Evolutionary conservation across 345 rosid genomes (phyloP).

Genomic region (Camelina laxa): DNA sequence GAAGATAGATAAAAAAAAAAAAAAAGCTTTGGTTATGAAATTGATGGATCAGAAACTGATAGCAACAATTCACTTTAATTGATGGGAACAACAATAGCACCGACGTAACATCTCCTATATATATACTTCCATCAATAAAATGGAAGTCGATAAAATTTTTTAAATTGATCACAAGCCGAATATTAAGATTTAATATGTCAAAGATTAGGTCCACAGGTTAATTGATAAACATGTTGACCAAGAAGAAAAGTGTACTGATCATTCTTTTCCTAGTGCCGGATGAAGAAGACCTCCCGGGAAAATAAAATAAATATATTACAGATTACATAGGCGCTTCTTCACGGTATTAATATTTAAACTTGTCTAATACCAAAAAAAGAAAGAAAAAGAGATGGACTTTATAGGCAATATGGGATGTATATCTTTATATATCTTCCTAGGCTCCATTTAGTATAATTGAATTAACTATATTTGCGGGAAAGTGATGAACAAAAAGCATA

Average conservation of each 20-base stretch:
- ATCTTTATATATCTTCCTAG: not conserved
- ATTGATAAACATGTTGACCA: conserved; percentile 36
- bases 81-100: conserved; percentile 23
- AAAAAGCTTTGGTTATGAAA: conserved; percentile 19
- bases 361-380: not conserved
- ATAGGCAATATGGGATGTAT: not conserved
- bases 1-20: not conserved
- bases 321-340: not conserved
- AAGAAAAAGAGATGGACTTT: conserved; percentile 15
- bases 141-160: not conserved
- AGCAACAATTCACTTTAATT: conserved; percentile 33
- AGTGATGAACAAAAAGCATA: not conserved
- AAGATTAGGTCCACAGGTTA: conserved; percentile 20
- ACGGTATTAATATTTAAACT: not conserved
- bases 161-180: conserved; percentile 4
- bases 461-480: no score
- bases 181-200: conserved; percentile 7
- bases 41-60: no score
- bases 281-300: conserved; percentile 16
- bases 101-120: conserved; percentile 30
- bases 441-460: not conserved
- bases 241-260: conserved; percentile 13
- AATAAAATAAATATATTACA: not conserved
- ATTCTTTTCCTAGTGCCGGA: conserved; percentile 5
- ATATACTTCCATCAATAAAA: not conserved